Conservation (phyloP, 2,329 filamentous ascomycete species). For the Phialophora expanda region DNA sequence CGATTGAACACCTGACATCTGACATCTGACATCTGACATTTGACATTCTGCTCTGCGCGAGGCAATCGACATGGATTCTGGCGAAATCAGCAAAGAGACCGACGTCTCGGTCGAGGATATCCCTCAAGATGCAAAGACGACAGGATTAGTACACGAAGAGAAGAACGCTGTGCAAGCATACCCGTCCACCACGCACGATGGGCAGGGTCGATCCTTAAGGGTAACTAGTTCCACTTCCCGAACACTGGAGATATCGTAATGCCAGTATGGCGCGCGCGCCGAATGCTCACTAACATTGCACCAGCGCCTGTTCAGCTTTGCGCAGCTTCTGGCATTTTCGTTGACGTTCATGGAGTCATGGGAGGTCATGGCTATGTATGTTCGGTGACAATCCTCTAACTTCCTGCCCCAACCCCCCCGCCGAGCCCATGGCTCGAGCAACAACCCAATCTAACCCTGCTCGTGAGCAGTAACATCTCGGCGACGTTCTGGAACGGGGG, state of each 20-base stretch:
- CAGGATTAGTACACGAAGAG: neutral
- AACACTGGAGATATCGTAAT: neutral
- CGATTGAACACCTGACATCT: neutral
- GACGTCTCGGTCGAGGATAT: conserved; percentile 22
- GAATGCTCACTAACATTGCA: neutral
- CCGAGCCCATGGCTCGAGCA: neutral
- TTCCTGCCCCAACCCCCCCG: too few species aligned
- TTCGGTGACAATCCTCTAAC: neutral
- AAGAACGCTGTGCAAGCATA: conserved; percentile 27
- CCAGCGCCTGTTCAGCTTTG: conserved; percentile 35
- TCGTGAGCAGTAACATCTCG: conserved; percentile 27
- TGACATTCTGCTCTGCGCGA: neutral
- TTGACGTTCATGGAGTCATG: conserved; percentile 37
- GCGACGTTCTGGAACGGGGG: conserved; percentile 45
- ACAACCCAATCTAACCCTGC: neutral
- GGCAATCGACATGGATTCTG: neutral
- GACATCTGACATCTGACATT: neutral
- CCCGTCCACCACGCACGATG: conserved; percentile 13
- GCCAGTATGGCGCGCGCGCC: neutral
- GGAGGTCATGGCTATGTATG: conserved; percentile 36
- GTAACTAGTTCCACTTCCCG: conserved; percentile 2
- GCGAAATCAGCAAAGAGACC: conserved; percentile 22
- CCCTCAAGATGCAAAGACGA: conserved; percentile 21
- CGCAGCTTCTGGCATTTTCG: conserved; percentile 36
- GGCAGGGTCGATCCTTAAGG: conserved; percentile 9